A percentile compares a stretch with the other conserved stretches of the same genome.
Conservation (phyloP, 2,329 filamentous ascomycete species). For the Penicillium sp. region DNA sequence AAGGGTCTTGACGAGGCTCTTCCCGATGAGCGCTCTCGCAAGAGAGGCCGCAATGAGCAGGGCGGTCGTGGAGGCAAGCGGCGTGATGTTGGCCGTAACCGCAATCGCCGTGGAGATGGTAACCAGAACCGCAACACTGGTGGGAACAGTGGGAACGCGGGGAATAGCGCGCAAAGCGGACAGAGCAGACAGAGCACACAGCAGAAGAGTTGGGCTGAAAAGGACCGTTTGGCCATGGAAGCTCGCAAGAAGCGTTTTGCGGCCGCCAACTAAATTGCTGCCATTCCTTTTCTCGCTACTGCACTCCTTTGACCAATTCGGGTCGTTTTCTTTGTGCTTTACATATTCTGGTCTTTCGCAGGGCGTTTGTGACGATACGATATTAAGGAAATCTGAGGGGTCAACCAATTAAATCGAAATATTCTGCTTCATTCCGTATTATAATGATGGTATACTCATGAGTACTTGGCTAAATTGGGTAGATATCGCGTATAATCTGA, state of each 20-base stretch:
- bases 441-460: background rate
- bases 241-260: constrained; percentile 57
- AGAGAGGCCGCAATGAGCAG: constrained; percentile 49
- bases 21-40: constrained; percentile 48
- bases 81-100: constrained; percentile 45
- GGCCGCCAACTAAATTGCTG: constrained; percentile 34
- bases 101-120: constrained; percentile 35
- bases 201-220: constrained; percentile 42
- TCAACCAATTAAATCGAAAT: constrained; percentile 22
- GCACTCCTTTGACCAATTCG: too few relatives aligned
- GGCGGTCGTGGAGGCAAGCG: constrained; percentile 51
- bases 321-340: constrained; percentile 19
- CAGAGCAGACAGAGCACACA: constrained; percentile 14
- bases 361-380: constrained; percentile 35
- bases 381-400: constrained; percentile 27
- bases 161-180: constrained; percentile 22
- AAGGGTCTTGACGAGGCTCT: constrained; percentile 55
- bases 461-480: background rate
- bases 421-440: background rate
- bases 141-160: constrained; percentile 26
- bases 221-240: constrained; percentile 52
- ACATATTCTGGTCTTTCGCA: constrained; percentile 26
- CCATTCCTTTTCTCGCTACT: background rate
- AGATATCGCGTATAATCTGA: background rate
- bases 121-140: constrained; percentile 30